Percentiles rank a stretch among this genome's conserved stretches.
These are phyloP conservation scores for Cinnamomum chago DNA, from an alignment of 164 flowering plant genomes.

Conservation along the genomic window DNA sequence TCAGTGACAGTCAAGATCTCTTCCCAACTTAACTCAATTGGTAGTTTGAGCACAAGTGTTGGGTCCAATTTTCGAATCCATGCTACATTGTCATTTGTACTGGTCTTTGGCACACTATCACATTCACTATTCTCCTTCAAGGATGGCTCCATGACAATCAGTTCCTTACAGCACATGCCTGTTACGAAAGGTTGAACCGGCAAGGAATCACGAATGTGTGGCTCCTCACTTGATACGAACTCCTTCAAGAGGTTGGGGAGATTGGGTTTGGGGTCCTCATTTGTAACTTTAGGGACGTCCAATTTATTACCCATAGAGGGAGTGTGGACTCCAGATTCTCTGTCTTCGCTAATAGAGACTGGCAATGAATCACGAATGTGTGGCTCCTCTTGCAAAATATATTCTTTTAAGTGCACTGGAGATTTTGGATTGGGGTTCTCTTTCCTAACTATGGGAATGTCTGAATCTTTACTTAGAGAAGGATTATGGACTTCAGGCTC, in stretches of 20 bases:
- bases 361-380: neutral
- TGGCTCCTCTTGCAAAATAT: neutral
- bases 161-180: neutral
- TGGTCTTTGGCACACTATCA: neutral
- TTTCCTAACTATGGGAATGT: neutral
- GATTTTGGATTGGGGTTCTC: neutral
- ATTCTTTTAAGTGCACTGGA: neutral
- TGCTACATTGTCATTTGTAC: neutral
- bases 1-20: conserved; percentile 15
- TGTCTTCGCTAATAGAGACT: neutral
- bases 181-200: neutral
- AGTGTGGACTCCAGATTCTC: neutral
- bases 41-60: conserved; percentile 5
- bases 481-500: conserved; percentile 16
- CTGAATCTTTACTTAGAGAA: neutral
- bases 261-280: neutral
- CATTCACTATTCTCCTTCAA: neutral
- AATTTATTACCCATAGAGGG: neutral
- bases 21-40: conserved; percentile 25
- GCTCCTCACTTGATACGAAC: conserved; percentile 1
- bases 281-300: neutral
- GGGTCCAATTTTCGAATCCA: neutral
- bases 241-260: conserved; percentile 6
- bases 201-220: conserved; percentile 6
- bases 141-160: neutral